Evolutionary conservation across 1,139 yeast genomes (phyloP), one percentile per base, ranked within the genome.

Genomic region (Petasospora rhodanensis): DNA sequence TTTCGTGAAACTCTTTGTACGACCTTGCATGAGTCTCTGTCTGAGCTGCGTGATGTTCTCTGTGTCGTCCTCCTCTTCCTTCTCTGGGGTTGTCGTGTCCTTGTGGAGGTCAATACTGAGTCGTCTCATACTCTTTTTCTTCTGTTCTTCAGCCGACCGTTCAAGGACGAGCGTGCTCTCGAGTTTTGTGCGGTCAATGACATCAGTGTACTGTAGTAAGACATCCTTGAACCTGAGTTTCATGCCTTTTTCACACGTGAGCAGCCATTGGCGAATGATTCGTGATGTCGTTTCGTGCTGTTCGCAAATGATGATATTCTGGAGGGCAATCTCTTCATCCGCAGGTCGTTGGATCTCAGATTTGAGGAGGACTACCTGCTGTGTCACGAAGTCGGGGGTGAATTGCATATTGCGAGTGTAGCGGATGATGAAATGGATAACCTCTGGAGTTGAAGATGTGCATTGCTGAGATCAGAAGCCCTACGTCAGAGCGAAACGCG

Each of bases 1-100:
- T 4, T 24, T 18, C 8, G 14, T 13, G 2, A 11, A 51, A 3
- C 34, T 28, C 22, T 38, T 42, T 1, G 42, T 26, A 15, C 43
- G 49, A 3, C 43, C 41, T 7, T 58, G 55, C 19, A 61, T 31
- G 7, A 62, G 34, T 25, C 67, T 45, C 31, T 47, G 44, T 22
- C 59, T 51, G 23, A 62, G 34, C 22, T 56, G 58, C 3, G 47
- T 38, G 7, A 60, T 26, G 12, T 54, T 57, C 10, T 34, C 32
- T n/a, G n/a, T n/a, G 18, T 28, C 26, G 21, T 42, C 35, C 14
- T 36, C 22, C 14, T 28, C 23, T 24, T 13, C 14, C 29, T 31
- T 26, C 11, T 18, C 17, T 7, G 20, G 23, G 12, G 19, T 6
- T 8, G 38, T 30, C 19, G 25, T 22, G 14, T 37, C 41, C 15